Base-by-base conservation (phyloP, 2,329 filamentous ascomycete genomes). In the Penicillium griseofulvum region DNA sequence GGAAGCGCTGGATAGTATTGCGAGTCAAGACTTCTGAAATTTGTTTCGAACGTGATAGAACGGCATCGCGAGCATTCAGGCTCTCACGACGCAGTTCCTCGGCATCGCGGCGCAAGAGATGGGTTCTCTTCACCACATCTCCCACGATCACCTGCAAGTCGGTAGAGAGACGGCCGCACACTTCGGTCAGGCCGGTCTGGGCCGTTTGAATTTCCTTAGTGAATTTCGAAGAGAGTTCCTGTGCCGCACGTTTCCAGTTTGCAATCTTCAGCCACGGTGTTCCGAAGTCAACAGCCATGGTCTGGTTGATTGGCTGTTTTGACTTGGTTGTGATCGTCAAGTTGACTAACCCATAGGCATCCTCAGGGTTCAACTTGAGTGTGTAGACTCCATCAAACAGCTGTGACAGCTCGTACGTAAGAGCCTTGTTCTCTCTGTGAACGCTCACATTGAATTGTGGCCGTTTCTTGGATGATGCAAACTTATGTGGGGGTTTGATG, bases 381-480 rank as follows among this genome's bases (percentile, higher is more conserved):
- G 78, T 75, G 59, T 83, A 83, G 8, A 82, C 78, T 9, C 80
- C 80, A 33, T 81, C 78, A 54, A 83, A 80, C 9, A 83, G 73
- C 42, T 74, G 76, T 36, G 78, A 78, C n/a, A 80, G 67, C 54
- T 79, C 72, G 54, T 78, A 76, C 26, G 77, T 64, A 43, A 79
- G 66, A 33, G 70, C 59, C 16, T 71, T 68, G 26, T 73, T 74
- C n/a, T 68, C 66, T 49, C 78, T 77, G 28, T 68, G 73, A 44
- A 84, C 74, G 44, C 75, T 74, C 36, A 84, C 78, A 48, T 76
- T 72, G 51, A 85, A 76, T 28, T 74, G 76, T 14, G 74, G 73
- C 16, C 74, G 73, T 61, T 76, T 81, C 60, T 75, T 79, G 46
- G 71, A 66, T 36, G 68, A 68, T 5, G 68, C 60, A 53, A 80